Evolutionary conservation across 2,329 filamentous ascomycete species (phyloP).

Genomic region (Lasiodiplodia theobromae): DNA sequence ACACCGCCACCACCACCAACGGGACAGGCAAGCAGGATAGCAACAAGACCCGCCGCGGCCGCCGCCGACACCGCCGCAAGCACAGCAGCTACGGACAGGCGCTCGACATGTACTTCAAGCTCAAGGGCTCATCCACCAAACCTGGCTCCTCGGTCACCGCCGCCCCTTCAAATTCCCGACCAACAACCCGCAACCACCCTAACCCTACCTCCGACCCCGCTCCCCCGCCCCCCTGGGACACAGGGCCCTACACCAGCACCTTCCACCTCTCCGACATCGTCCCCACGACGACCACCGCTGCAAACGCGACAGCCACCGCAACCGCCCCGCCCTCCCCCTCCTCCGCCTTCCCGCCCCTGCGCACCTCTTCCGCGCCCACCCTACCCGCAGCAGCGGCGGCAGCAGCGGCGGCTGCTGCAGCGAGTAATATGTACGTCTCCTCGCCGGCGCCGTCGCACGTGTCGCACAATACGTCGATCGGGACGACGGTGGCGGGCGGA

Average conservation of each 20-base stretch:
- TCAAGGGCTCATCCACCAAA: slow-evolving; percentile 5
- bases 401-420: neutral
- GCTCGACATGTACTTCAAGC: slow-evolving; percentile 15
- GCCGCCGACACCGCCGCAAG: neutral
- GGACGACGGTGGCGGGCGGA: too few species aligned
- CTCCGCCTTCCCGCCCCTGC: too few species aligned
- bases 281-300: neutral
- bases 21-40: too few species aligned
- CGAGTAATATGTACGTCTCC: neutral
- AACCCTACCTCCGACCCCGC: neutral
- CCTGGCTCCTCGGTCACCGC: too few species aligned
- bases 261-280: slow-evolving; percentile 18
- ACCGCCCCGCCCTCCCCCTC: neutral
- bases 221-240: slow-evolving; percentile 6
- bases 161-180: too few species aligned
- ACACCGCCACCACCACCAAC: neutral
- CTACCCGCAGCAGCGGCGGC: neutral
- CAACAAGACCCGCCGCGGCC: neutral
- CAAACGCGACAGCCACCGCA: neutral
- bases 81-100: slow-evolving; percentile 7
- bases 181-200: neutral
- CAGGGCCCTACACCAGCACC: slow-evolving; percentile 10
- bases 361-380: too few species aligned
- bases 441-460: neutral
- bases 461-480: neutral